Conservation (phyloP, 495 filamentous ascomycete species). For the Jackrogersella minutella region DNA sequence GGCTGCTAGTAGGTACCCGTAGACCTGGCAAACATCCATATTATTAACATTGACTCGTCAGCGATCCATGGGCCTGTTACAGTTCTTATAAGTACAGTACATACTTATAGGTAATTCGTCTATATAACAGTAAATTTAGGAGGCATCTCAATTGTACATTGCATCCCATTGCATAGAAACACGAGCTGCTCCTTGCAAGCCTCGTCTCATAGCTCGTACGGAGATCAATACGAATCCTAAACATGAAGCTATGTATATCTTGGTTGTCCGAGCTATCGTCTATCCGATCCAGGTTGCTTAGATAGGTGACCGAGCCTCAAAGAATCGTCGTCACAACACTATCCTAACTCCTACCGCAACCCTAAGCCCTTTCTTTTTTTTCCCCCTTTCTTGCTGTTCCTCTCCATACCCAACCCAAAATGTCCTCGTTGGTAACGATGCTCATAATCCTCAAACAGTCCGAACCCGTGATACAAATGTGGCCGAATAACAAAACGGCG, state of each 20-base stretch:
- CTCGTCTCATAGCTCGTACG: not conserved
- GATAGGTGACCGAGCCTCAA: slow-evolving; percentile 7
- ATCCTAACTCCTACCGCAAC: slow-evolving; percentile 23
- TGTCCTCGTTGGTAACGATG: slow-evolving; percentile 28
- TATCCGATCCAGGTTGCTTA: slow-evolving; percentile 2
- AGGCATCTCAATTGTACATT: too few species aligned
- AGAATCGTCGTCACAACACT: slow-evolving; percentile 18
- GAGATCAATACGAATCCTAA: not conserved
- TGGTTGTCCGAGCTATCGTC: slow-evolving; percentile 9
- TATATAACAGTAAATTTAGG: not conserved
- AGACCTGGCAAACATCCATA: too few species aligned
- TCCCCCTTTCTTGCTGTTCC: slow-evolving; percentile 13
- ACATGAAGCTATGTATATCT: slow-evolving; percentile 4
- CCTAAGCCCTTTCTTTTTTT: too few species aligned
- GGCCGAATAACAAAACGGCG: slow-evolving; percentile 29
- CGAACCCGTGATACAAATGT: slow-evolving; percentile 24
- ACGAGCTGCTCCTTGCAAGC: not conserved
- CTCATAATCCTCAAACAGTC: slow-evolving; percentile 22
- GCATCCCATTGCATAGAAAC: not conserved
- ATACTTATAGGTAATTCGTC: too few species aligned
- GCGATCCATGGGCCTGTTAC: too few species aligned
- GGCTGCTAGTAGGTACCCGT: too few species aligned
- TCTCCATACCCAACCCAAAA: slow-evolving; percentile 14
- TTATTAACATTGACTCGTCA: not conserved
- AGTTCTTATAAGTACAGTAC: too few species aligned